Conservation (phyloP, 2,329 filamentous ascomycete species). For the Cercospora sesami region DNA sequence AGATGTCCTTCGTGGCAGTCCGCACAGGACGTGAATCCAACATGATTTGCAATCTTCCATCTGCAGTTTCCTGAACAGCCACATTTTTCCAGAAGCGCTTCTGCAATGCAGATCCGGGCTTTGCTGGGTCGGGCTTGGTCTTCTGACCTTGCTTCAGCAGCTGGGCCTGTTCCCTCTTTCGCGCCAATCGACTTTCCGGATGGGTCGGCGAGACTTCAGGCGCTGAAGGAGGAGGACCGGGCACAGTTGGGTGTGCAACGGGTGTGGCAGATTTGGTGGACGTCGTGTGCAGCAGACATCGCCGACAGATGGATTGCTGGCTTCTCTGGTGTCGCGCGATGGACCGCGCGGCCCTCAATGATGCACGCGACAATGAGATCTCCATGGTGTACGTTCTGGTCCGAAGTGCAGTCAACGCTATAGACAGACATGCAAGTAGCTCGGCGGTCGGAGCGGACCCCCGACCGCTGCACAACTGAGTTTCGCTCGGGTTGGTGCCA, state of each 20-base stretch:
- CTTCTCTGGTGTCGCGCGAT: constrained; percentile 31
- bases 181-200: constrained; percentile 50
- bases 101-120: constrained; percentile 54
- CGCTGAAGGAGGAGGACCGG: constrained; percentile 60
- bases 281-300: constrained; percentile 49
- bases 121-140: constrained; percentile 44
- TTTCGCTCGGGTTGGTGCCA: not conserved
- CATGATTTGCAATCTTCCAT: constrained; percentile 63
- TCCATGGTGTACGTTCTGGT: constrained; percentile 22
- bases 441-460: not conserved
- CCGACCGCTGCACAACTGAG: not conserved
- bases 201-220: constrained; percentile 53
- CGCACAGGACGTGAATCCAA: constrained; percentile 80
- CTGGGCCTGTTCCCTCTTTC: constrained; percentile 54
- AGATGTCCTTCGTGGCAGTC: constrained; percentile 68
- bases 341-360: constrained; percentile 35
- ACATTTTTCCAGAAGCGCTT: constrained; percentile 91
- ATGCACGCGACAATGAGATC: constrained; percentile 19
- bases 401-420: not conserved
- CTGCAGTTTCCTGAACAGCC: constrained; percentile 63
- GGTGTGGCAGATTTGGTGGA: constrained; percentile 53
- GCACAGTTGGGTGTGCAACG: constrained; percentile 57
- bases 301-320: constrained; percentile 28
- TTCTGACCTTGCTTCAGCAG: constrained; percentile 50
- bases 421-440: not conserved